These are phyloP conservation scores for Talaromyces piceae DNA, from an alignment of 2,329 filamentous ascomycete species.

Conservation along the genomic window DNA sequence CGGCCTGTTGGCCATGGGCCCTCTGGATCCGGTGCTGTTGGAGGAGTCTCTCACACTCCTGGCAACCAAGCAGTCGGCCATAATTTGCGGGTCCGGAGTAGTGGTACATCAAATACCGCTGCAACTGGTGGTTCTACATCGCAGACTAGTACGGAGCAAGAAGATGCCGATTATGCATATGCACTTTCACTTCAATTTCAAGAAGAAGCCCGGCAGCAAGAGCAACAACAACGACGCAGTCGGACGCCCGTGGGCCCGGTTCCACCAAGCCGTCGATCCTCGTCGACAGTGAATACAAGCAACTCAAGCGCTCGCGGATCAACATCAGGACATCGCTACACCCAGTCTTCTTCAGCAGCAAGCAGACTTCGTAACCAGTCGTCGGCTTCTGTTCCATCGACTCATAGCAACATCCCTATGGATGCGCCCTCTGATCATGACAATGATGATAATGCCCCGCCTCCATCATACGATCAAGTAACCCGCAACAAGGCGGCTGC, in stretches of 20 bases:
- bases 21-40: slow-evolving; percentile 1
- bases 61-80: slow-evolving; percentile 20
- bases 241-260: background rate
- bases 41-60: slow-evolving; percentile 13
- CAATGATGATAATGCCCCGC: slow-evolving; percentile 42
- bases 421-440: slow-evolving; percentile 11
- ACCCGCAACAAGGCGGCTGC: slow-evolving; percentile 48
- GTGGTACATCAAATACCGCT: slow-evolving; percentile 11
- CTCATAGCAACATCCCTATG: slow-evolving; percentile 30
- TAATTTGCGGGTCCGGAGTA: background rate
- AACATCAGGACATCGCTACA: slow-evolving; percentile 1
- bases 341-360: background rate
- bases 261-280: slow-evolving; percentile 22
- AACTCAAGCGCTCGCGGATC: background rate
- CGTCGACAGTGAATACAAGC: background rate
- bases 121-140: slow-evolving; percentile 10
- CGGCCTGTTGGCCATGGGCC: slow-evolving; percentile 61
- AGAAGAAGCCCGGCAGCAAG: slow-evolving; percentile 67
- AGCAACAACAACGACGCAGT: slow-evolving; percentile 45
- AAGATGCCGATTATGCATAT: slow-evolving; percentile 64
- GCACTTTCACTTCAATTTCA: slow-evolving; percentile 87
- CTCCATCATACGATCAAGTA: slow-evolving; percentile 60
- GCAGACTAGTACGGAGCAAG: slow-evolving; percentile 52
- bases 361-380: slow-evolving; percentile 3
- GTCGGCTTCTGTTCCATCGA: background rate